These are phyloP conservation scores for Cytospora piceae DNA, from an alignment of 2,329 filamentous ascomycete species.

Conservation along the genomic window DNA sequence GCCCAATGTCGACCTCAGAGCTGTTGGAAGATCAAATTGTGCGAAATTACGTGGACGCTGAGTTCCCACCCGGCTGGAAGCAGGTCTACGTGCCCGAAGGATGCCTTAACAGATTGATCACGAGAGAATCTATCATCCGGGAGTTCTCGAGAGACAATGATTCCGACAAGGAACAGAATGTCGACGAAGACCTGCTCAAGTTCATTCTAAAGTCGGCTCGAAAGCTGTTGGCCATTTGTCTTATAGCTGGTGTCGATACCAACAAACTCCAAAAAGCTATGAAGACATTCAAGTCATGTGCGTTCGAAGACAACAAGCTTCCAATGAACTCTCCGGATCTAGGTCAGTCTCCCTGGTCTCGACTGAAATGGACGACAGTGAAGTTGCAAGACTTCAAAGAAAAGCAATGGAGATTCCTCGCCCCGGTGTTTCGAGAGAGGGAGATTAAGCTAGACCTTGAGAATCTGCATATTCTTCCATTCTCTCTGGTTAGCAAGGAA, in stretches of 20 bases:
- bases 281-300: background rate
- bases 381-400: background rate
- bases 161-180: rapidly evolving
- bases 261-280: background rate
- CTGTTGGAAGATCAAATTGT: background rate
- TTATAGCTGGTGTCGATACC: background rate
- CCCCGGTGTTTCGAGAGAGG: background rate
- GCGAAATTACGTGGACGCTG: background rate
- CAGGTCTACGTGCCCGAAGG: constrained; percentile 2
- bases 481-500: background rate
- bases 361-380: background rate
- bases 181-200: background rate
- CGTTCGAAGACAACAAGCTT: background rate
- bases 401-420: background rate
- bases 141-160: background rate
- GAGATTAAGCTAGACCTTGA: background rate
- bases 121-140: background rate
- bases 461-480: background rate
- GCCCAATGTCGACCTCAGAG: background rate
- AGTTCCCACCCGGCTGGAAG: background rate
- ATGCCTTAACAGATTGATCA: background rate
- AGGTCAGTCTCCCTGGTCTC: background rate
- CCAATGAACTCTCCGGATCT: background rate
- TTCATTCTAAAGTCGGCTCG: background rate
- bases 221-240: background rate